Conservation (phyloP, 768 basidiomycete species). For the Lanmaoa rubissima region DNA sequence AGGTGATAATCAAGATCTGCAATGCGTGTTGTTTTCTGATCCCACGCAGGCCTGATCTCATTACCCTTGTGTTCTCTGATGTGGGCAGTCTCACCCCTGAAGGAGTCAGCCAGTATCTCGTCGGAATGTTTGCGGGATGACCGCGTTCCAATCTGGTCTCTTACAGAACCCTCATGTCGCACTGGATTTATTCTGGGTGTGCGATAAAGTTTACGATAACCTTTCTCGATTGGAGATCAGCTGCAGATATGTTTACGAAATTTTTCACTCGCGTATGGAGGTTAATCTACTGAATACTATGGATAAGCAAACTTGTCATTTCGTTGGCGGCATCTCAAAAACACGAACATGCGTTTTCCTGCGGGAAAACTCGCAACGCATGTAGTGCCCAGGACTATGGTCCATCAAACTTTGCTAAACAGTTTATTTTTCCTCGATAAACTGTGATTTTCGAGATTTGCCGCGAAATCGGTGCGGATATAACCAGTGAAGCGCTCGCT, state of each 20-base stretch:
- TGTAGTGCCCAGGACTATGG: slow-evolving; percentile 11
- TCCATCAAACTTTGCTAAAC: slow-evolving; percentile 26
- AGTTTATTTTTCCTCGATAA: slow-evolving; percentile 14
- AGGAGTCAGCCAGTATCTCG: slow-evolving; percentile 92
- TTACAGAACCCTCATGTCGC: neutral
- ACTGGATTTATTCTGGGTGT: slow-evolving; percentile 10
- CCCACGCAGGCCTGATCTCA: slow-evolving; percentile 75
- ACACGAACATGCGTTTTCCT: slow-evolving; percentile 20
- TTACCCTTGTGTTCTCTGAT: slow-evolving; percentile 92
- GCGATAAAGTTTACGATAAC: slow-evolving; percentile 40
- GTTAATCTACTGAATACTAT: slow-evolving; percentile 14
- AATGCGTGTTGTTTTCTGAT: slow-evolving; percentile 23
- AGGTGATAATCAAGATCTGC: slow-evolving; percentile 47
- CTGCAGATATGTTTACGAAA: slow-evolving; percentile 20
- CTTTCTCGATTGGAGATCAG: slow-evolving; percentile 25
- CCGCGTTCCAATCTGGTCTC: slow-evolving; percentile 10
- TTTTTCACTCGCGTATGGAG: slow-evolving; percentile 9
- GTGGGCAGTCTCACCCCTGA: slow-evolving; percentile 91
- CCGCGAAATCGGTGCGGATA: slow-evolving; percentile 17
- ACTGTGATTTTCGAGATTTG: slow-evolving; percentile 26
- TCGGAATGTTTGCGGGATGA: slow-evolving; percentile 88
- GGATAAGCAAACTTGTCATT: slow-evolving; percentile 7
- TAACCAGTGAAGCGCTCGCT: slow-evolving; percentile 1
- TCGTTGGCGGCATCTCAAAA: slow-evolving; percentile 12
- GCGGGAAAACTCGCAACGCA: slow-evolving; percentile 14